Evolutionary conservation across 2,329 filamentous ascomycete species (phyloP), one percentile per base, ranked within the genome.

Genomic region (Fusarium buxicola): DNA sequence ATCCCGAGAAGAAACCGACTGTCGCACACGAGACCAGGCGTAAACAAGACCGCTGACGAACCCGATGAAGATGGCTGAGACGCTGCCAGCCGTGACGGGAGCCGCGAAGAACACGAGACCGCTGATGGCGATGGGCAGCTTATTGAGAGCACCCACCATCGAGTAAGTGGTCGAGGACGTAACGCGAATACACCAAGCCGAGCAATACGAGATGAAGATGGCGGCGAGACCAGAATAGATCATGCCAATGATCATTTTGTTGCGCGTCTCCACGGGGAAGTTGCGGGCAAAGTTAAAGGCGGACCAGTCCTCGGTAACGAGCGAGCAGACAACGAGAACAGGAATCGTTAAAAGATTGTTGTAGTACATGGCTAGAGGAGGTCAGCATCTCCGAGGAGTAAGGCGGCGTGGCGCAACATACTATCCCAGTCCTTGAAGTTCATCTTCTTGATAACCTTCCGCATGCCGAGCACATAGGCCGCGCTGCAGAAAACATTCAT

Each of bases 391-490:
- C 7, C 31, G 5, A 63, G 16, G 21, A 32, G 51, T 27, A 49
- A 60, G 49, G 25, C 12, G 28, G 36, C 10, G 54, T 41, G 25
- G 9, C 18, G 11, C 39, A 38, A 88, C 94, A 80, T 85, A 97
- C 94, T 97, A 78, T 99, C 95, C 83, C 96, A 98, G 77, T 98
- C 95, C 85, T 97, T 97, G 82, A 99, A 98, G 84, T 97, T 97
- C 83, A 96, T 97, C 80, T 96, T 88, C 89, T 98, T 98, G 77
- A 99, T 98, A 67, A 96, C 90, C 85, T 98, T 98, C 76, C 95
- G 90, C 94, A 97, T 98, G 69, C 91, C 87, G 64, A 99, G 81
- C 41, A 98, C 84, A 72, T 96, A 98, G 18, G 92, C 87, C 2
- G 95, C 92, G 25, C 92, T 94, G 84, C 93, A 97, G 76, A 98